A percentile compares a stretch with the other conserved stretches of the same genome.
Conservation (phyloP, 345 rosid genomes). For the Nephelium lappaceum region DNA sequence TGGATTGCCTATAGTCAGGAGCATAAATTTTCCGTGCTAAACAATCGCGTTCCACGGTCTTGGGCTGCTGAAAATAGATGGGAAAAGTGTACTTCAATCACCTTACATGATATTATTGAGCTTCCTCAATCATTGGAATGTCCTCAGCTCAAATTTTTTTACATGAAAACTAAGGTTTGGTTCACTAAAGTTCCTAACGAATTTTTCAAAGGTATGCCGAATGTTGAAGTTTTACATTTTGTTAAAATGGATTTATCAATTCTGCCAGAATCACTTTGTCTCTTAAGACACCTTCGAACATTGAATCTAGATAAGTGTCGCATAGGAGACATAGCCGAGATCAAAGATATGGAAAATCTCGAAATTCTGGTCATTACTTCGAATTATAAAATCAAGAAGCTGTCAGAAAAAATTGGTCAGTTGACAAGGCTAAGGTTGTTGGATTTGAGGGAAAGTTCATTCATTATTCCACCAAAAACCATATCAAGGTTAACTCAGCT, state of each 20-base stretch:
- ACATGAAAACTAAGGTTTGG: background rate
- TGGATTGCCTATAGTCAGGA: conserved; percentile 14
- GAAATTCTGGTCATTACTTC: conserved; percentile 8
- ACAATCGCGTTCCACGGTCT: background rate
- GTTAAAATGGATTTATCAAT: background rate
- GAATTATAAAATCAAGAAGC: no score
- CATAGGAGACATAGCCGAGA: background rate
- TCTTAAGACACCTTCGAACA: conserved; percentile 15
- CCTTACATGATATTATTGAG: background rate
- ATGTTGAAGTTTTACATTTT: conserved; percentile 12
- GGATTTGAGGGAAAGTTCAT: background rate
- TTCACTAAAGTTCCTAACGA: background rate
- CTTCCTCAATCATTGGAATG: conserved; percentile 11
- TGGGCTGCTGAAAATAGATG: conserved; percentile 1
- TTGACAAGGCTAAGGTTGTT: conserved; percentile 13
- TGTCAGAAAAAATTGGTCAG: background rate
- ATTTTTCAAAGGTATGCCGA: background rate
- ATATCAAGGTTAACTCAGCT: conserved; percentile 13
- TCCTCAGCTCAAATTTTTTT: conserved; percentile 19
- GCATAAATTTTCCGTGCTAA: background rate
- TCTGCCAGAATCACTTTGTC: conserved; percentile 13
- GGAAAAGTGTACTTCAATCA: background rate
- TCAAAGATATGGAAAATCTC: conserved; percentile 17
- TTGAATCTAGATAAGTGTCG: conserved; percentile 9
- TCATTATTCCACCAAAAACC: background rate